These are phyloP conservation scores for Ascobolus immersus DNA, from an alignment of 495 filamentous ascomycete species.

Conservation along the genomic window DNA sequence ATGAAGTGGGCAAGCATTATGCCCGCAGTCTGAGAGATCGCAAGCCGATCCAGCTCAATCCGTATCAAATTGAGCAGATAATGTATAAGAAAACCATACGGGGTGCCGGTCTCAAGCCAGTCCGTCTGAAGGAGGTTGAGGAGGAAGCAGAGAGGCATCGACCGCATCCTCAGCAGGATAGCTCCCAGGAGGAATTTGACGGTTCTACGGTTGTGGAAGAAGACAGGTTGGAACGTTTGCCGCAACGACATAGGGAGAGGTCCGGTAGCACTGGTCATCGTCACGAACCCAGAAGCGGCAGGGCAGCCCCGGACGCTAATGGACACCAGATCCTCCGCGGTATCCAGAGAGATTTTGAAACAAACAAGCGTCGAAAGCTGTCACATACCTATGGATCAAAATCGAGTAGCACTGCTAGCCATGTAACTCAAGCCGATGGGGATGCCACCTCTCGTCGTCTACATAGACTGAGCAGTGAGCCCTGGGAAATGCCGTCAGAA, in stretches of 20 bases:
- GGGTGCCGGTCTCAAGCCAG: constrained; percentile 24
- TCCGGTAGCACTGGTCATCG: too few relatives aligned
- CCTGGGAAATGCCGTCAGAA: not conserved
- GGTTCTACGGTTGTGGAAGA: constrained; percentile 9
- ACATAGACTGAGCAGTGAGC: too few relatives aligned
- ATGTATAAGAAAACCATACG: constrained; percentile 26
- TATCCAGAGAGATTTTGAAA: too few relatives aligned
- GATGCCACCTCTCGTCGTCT: too few relatives aligned
- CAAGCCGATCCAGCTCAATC: constrained; percentile 35
- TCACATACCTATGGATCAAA: constrained; percentile 11
- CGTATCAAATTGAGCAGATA: constrained; percentile 28
- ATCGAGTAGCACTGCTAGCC: too few relatives aligned
- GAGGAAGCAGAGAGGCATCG: constrained; percentile 6
- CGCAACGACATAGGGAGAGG: too few relatives aligned
- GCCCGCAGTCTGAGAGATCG: constrained; percentile 25
- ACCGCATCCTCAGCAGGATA: constrained; percentile 8
- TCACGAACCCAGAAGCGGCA: too few relatives aligned
- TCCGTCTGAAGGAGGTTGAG: constrained; percentile 18
- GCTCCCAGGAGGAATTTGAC: constrained; percentile 21
- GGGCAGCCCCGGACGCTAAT: too few relatives aligned
- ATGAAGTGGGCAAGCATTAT: constrained; percentile 16
- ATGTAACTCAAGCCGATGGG: too few relatives aligned
- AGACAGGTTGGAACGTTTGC: too few relatives aligned
- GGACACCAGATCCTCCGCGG: too few relatives aligned
- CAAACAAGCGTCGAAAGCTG: constrained; percentile 21